These are phyloP conservation scores for Ecytonucleospora hepatopenaei DNA, from an alignment of 371 early-diverging fungal genomes.

Conservation along the genomic window DNA sequence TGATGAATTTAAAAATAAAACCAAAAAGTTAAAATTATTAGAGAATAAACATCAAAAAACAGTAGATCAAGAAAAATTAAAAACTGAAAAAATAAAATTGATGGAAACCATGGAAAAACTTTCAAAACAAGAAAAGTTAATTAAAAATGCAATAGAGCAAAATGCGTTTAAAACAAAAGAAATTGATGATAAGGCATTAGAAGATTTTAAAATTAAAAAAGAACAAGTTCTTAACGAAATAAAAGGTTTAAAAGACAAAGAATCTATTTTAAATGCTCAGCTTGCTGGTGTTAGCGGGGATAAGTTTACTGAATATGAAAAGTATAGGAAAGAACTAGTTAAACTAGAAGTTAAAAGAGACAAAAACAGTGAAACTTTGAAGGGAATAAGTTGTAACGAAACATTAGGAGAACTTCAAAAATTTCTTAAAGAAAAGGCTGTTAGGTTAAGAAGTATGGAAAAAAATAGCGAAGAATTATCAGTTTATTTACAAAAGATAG, in stretches of 20 bases:
- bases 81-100: conserved; percentile 29
- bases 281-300: conserved; percentile 57
- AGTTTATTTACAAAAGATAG: conserved; percentile 32
- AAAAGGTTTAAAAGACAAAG: conserved; percentile 1
- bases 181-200: too few species aligned
- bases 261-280: conserved; percentile 43
- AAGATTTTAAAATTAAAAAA: too few species aligned
- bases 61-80: conserved; percentile 11
- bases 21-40: neutral
- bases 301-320: conserved; percentile 62
- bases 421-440: conserved; percentile 34
- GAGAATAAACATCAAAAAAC: conserved; percentile 23
- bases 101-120: conserved; percentile 39
- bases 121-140: conserved; percentile 28
- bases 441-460: neutral
- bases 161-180: conserved; percentile 39
- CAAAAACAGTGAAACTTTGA: conserved; percentile 17
- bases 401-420: conserved; percentile 58
- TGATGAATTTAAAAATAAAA: neutral
- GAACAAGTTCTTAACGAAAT: conserved; percentile 6
- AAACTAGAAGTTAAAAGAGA: conserved; percentile 66
- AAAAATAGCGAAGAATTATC: conserved; percentile 1
- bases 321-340: conserved; percentile 62
- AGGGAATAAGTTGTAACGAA: conserved; percentile 37
- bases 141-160: conserved; percentile 22